These are phyloP conservation scores for Fusarium papillatum DNA, from an alignment of 2,329 filamentous ascomycete species.

Conservation along the genomic window DNA sequence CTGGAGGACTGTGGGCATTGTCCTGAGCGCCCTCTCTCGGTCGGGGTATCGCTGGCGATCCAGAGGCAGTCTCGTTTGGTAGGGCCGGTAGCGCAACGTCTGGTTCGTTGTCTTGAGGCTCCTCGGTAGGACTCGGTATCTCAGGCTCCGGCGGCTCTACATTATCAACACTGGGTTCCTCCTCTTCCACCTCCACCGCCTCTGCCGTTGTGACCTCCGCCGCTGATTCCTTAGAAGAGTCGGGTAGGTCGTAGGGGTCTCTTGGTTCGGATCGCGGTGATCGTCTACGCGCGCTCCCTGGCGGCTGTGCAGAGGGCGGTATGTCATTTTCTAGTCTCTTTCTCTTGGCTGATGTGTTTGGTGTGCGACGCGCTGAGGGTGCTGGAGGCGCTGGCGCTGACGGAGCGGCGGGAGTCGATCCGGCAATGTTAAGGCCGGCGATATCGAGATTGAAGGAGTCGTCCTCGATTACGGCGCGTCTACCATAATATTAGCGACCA, in stretches of 20 bases:
- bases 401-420: constrained; percentile 32
- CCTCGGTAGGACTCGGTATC: constrained; percentile 26
- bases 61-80: constrained; percentile 22
- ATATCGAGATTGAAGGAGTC: constrained; percentile 70
- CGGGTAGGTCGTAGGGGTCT: constrained; percentile 47
- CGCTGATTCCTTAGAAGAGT: constrained; percentile 46
- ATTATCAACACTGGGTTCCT: not conserved
- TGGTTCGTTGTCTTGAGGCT: constrained; percentile 14
- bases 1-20: constrained; percentile 63
- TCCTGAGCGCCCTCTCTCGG: constrained; percentile 25
- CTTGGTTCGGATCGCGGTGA: constrained; percentile 32
- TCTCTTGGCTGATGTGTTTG: constrained; percentile 64
- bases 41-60: constrained; percentile 24
- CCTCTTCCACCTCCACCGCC: constrained; percentile 13
- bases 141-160: constrained; percentile 9
- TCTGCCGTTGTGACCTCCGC: constrained; percentile 22
- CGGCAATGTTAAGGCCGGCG: constrained; percentile 53
- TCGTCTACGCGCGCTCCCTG: constrained; percentile 26
- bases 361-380: constrained; percentile 53
- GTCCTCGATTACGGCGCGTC: constrained; percentile 70
- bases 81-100: constrained; percentile 40
- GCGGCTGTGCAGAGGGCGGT: constrained; percentile 19
- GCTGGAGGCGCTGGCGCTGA: constrained; percentile 39
- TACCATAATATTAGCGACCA: constrained; percentile 40
- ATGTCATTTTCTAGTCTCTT: constrained; percentile 50